Base-by-base conservation (phyloP, 1,284 basidiomycete genomes). In the Erythrobasidium hasegawianum region DNA sequence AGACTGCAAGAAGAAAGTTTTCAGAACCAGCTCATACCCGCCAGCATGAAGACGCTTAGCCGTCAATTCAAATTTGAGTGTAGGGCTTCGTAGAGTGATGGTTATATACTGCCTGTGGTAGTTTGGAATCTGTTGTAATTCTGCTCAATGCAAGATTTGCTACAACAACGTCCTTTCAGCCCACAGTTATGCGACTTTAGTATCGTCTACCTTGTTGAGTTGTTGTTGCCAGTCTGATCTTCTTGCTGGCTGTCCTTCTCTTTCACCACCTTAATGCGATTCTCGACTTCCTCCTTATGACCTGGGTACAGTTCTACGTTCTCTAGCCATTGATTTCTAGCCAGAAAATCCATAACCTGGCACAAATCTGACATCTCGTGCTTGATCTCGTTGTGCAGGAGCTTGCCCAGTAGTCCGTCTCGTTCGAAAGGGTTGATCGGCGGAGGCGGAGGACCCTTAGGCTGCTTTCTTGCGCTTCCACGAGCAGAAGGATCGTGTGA, bases 341-440 rank as follows among this genome's bases (percentile, higher is more conserved):
- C 90, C 16, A 97, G 78, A 77, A 97, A 98, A 38, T 86, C 86
- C 72, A 97, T 89, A 1, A 89, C 90, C 77, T 97, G 95, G 0
- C 92, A 90, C 1, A 97, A 81, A 76, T 96, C 94, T 1, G 90
- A 91, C 3, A 96, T 83, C 0, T 95, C 94, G 73, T 91, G 84
- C 27, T 87, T 85, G 57, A 97, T 92, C 74, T 97, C 94, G 11
- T 87, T 88, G 20, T 87, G 81, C 5, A 97, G 82, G n/a, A 96
- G 79, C 86, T 91, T 72, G 10, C 69, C 53, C 57, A 71, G 50
- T 9, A 65, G 62, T 18, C 57, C 62, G 16, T 55, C 62, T 38
- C 62, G 33, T 33, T 57, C 62, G 22, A 57, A 65, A 14, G 62
- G 56, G 39, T 65, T 65, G 33, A 49, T 40, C 1, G 62, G 56